Conservation (phyloP, 179 eudicot genomes). For the Nepenthes alata region DNA sequence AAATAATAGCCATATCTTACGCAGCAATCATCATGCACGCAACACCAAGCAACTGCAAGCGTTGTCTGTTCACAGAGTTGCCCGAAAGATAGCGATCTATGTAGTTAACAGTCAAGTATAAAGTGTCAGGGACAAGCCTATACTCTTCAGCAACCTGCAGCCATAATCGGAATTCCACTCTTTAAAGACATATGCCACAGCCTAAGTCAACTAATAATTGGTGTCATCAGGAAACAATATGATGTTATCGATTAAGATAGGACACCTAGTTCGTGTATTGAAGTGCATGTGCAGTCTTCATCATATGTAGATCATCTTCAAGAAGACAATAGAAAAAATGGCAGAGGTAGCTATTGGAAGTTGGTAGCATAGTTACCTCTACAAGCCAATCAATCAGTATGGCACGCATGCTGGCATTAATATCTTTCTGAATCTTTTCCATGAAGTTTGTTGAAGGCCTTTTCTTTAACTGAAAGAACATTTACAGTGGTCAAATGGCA, state of each 20-base stretch:
- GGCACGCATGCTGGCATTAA: slow-evolving; percentile 81
- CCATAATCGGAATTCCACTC: not conserved
- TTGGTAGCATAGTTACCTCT: slow-evolving; percentile 36
- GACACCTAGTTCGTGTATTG: no score
- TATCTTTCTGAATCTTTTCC: slow-evolving; percentile 74
- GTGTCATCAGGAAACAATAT: no score
- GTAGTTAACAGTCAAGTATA: slow-evolving; percentile 70
- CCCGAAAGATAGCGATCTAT: slow-evolving; percentile 88
- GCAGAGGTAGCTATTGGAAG: not conserved
- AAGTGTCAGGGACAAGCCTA: slow-evolving; percentile 84
- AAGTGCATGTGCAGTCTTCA: no score
- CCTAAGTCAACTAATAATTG: no score
- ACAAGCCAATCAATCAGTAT: slow-evolving; percentile 90
- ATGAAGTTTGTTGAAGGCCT: slow-evolving; percentile 66
- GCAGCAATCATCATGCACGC: slow-evolving; percentile 92
- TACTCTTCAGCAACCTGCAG: slow-evolving; percentile 82
- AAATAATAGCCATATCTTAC: slow-evolving; percentile 30
- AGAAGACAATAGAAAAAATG: no score
- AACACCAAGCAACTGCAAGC: slow-evolving; percentile 75
- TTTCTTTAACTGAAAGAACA: slow-evolving; percentile 42
- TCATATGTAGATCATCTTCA: no score
- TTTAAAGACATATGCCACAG: no score
- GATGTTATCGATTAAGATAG: no score
- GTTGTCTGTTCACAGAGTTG: slow-evolving; percentile 61
- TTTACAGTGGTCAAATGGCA: no score